Base-by-base conservation (phyloP, 768 basidiomycete species). In the Mycena rosella region DNA sequence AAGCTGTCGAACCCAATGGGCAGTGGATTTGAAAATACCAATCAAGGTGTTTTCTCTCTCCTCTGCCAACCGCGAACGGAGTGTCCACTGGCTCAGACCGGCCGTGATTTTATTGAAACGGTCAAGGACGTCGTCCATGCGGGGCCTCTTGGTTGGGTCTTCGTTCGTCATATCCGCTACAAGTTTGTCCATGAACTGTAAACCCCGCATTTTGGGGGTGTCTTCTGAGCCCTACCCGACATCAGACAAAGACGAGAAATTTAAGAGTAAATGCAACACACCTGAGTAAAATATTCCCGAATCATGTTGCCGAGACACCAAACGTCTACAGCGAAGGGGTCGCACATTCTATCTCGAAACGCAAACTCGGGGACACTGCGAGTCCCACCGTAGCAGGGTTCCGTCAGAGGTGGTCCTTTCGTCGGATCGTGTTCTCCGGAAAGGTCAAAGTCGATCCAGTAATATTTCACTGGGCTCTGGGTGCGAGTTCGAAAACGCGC, bases 71-170 rank as follows among this genome's bases (percentile, higher is more conserved):
- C 42, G 61, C 45, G 62, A 63, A 20, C 62, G 62, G 7, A 63
- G 54, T 20, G 36, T 56, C 44, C 45, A 49, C 32, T 38, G 18
- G 26, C 44, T 56, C 17, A 63, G 17, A 0, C 26, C 32, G 18
- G 44, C 34, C 32, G 30, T 55, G 32, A 48, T 27, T 13, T 47
- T 13, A 4, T 30, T 26, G 76, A 83, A 80, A 1, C 75, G 74
- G 1, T 47, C 5, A 0, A 82, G 76, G 7, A 79, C 80, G 24
- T 79, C 72, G 18, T 82, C 77, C 65, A 82, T 82, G 0, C 64
- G 79, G 0, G 82, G 82, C 27, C 83, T 74, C 47, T 78, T 75
- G 0, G 64, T 30, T 0, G 82, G 82, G 42, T 84, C 79, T 3
- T 74, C 63, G 14, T 80, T 76, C 1, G 75, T 69, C 84, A 86